Evolutionary conservation across 1,284 basidiomycete species (phyloP).

Genomic region (Sporisorium exsertum): DNA sequence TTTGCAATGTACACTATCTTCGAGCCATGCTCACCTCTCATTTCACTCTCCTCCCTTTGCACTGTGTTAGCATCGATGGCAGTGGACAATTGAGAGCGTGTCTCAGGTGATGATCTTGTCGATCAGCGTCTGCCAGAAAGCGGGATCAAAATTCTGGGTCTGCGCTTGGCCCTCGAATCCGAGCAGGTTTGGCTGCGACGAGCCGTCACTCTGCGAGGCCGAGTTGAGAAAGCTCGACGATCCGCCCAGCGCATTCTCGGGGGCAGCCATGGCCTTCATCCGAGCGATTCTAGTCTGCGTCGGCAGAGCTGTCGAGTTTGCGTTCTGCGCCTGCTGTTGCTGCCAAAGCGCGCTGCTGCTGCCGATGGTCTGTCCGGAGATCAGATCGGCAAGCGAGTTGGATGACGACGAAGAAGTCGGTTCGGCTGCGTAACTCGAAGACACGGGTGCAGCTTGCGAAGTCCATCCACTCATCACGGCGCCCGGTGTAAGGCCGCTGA

Average conservation of each 20-base stretch:
- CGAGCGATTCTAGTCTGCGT: conserved; percentile 4
- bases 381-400: conserved; percentile 27
- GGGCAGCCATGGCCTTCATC: conserved; percentile 9
- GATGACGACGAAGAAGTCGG: conserved; percentile 9
- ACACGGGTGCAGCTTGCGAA: conserved; percentile 12
- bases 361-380: conserved; percentile 16
- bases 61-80: neutral
- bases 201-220: conserved; percentile 6
- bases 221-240: neutral
- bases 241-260: neutral
- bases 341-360: neutral
- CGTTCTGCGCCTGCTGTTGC: conserved; percentile 13
- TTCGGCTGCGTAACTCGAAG: conserved; percentile 20
- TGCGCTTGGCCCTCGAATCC: conserved; percentile 17
- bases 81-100: neutral
- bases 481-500: conserved; percentile 18
- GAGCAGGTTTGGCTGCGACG: conserved; percentile 16
- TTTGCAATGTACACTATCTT: conserved; percentile 42
- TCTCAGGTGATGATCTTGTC: conserved; percentile 56
- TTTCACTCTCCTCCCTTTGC: neutral
- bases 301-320: neutral
- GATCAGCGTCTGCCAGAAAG: conserved; percentile 54
- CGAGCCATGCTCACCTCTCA: conserved; percentile 22
- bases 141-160: conserved; percentile 41
- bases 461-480: conserved; percentile 34